Evolutionary conservation across 2,329 filamentous ascomycete genomes (phyloP).

Genomic region (Aspergillus amoenus): DNA sequence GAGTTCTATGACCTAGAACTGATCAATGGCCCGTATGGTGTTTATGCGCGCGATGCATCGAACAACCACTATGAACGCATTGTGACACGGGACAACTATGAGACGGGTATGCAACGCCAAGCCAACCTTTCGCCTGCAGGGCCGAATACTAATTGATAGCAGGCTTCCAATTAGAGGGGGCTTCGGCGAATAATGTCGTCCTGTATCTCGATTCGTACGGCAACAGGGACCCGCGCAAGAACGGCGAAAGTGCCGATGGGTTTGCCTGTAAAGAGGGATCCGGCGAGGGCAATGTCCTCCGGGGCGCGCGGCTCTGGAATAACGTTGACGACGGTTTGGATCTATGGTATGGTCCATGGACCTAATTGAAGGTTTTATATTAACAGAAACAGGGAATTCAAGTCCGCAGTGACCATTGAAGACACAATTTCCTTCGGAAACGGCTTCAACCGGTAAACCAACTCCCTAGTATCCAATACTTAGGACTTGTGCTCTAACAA

Average conservation of each 20-base stretch:
- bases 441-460: slow-evolving; percentile 16
- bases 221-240: slow-evolving; percentile 20
- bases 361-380: background rate
- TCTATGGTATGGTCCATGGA: slow-evolving; percentile 11
- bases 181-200: slow-evolving; percentile 15
- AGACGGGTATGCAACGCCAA: slow-evolving; percentile 9
- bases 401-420: slow-evolving; percentile 19
- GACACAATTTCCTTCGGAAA: slow-evolving; percentile 20
- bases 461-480: background rate
- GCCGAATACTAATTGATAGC: background rate
- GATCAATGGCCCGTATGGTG: slow-evolving; percentile 19
- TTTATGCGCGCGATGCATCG: slow-evolving; percentile 17
- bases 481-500: background rate
- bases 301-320: slow-evolving; percentile 17
- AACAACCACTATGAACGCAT: slow-evolving; percentile 21
- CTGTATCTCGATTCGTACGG: slow-evolving; percentile 20
- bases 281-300: slow-evolving; percentile 16
- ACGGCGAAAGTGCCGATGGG: slow-evolving; percentile 19
- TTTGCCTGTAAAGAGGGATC: slow-evolving; percentile 20
- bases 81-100: slow-evolving; percentile 18
- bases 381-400: slow-evolving; percentile 16
- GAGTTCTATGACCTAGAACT: slow-evolving; percentile 19
- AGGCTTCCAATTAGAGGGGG: slow-evolving; percentile 18
- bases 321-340: slow-evolving; percentile 21
- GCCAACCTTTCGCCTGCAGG: background rate